Percentiles rank a stretch among this genome's conserved stretches.
Conservation (phyloP, 192 early-diverging fungal genomes). For the Coemansia sp. region DNA sequence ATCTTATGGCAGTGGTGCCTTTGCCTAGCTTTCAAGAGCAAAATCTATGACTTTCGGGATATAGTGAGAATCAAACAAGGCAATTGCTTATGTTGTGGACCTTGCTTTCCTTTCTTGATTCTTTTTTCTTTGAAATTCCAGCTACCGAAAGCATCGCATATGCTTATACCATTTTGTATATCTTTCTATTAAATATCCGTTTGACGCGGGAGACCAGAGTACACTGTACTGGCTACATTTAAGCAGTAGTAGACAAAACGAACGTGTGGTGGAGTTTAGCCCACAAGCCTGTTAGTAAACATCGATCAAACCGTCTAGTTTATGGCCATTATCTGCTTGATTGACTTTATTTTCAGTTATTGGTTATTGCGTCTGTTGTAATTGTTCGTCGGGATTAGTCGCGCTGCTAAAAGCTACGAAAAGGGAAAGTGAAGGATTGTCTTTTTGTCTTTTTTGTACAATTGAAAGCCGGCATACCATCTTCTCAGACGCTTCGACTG, state of each 20-base stretch:
- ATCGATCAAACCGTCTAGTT: too few relatives aligned
- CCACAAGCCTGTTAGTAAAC: background rate
- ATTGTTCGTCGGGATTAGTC: background rate
- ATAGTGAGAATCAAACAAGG: background rate
- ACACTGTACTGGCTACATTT: background rate
- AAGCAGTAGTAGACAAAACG: conserved; percentile 5
- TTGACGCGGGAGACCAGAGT: background rate
- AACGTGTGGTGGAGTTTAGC: background rate
- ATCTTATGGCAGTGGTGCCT: too few relatives aligned
- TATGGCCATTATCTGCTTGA: background rate
- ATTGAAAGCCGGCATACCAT: background rate
- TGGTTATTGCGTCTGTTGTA: background rate
- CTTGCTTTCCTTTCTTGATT: background rate
- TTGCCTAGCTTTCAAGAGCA: too few relatives aligned
- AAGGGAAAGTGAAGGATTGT: conserved; percentile 1
- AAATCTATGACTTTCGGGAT: background rate
- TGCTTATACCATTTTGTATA: background rate
- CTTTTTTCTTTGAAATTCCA: background rate
- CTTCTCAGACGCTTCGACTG: background rate
- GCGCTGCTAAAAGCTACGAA: background rate
- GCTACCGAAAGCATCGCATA: background rate
- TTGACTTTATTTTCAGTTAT: background rate
- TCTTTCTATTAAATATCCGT: background rate
- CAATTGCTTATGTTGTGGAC: background rate
- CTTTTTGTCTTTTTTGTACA: conserved; percentile 7